phyloP scores from a whole-genome alignment of 2,329 filamentous ascomycete genomes.

The Tolypocladium cylindrosporum region DNA sequence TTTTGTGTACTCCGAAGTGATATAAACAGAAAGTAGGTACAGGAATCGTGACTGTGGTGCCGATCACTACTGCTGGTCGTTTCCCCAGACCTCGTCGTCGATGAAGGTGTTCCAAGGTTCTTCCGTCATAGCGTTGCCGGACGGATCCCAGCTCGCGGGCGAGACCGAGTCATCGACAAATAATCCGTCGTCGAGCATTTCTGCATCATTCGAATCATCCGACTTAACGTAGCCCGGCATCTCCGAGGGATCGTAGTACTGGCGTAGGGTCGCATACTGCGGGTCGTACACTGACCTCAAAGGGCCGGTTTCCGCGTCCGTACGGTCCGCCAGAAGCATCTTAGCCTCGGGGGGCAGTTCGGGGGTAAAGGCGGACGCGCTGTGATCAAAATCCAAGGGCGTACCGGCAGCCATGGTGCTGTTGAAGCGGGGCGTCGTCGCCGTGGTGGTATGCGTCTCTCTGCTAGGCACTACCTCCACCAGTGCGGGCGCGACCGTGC shows the following conservation, averaged over 20 bases:
- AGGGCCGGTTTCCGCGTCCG: constrained; percentile 16
- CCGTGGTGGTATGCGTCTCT: not conserved
- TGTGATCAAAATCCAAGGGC: constrained; percentile 9
- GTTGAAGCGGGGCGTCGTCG: not conserved
- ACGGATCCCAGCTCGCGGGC: not conserved
- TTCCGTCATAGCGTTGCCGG: constrained; percentile 9
- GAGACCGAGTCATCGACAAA: constrained; percentile 1
- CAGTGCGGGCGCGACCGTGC: not conserved
- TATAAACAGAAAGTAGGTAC: not conserved
- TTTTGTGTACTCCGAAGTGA: not conserved
- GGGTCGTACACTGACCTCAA: constrained; percentile 5
- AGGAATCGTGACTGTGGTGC: not conserved
- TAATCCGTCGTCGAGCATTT: too few relatives aligned
- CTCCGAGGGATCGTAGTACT: not conserved
- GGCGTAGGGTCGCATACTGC: not conserved
- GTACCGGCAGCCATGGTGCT: not conserved
- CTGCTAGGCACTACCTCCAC: not conserved
- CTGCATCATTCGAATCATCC: not conserved
- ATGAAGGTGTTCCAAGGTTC: constrained; percentile 22
- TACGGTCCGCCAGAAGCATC: constrained; percentile 24
- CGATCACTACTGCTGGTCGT: constrained; percentile 14
- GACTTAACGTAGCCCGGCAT: not conserved
- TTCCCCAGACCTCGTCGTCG: constrained; percentile 16
- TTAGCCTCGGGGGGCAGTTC: constrained; percentile 32
- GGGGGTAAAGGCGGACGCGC: constrained; percentile 28